These are phyloP conservation scores for Monosporozyma servazzii DNA, from an alignment of 805 yeast species.

Conservation along the genomic window DNA sequence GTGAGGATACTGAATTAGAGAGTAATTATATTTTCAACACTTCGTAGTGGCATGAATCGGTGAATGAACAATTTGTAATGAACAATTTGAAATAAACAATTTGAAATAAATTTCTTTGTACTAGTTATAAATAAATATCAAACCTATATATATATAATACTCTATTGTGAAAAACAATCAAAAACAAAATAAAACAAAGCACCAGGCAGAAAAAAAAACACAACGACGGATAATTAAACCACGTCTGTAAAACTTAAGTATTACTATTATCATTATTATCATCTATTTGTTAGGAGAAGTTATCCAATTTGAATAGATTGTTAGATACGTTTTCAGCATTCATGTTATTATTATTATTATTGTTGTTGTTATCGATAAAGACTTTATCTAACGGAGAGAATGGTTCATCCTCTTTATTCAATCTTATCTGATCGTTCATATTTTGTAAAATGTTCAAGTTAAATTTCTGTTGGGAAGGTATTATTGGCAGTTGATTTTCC, in stretches of 20 bases:
- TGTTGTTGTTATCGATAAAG: not conserved
- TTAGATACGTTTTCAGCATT: not conserved
- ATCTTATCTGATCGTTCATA: not conserved
- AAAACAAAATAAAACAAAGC: not conserved
- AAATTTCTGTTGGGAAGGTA: not conserved
- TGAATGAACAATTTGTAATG: too few relatives aligned
- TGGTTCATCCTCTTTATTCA: not conserved
- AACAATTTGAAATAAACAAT: not conserved
- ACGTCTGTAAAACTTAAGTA: too few relatives aligned
- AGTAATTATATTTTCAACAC: conserved; percentile 24
- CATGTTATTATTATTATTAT: too few relatives aligned
- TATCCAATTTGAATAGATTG: not conserved
- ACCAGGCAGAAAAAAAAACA: too few relatives aligned
- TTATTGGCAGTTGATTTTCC: not conserved
- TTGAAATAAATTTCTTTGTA: not conserved
- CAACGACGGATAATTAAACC: too few relatives aligned
- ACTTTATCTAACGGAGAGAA: not conserved
- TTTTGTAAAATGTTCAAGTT: not conserved
- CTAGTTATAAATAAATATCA: not conserved
- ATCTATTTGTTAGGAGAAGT: not conserved
- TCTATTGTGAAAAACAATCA: not conserved
- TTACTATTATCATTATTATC: too few relatives aligned
- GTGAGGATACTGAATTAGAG: conserved; percentile 25
- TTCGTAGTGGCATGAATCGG: too few relatives aligned
- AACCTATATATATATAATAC: not conserved